Evolutionary conservation across 2,329 filamentous ascomycete genomes (phyloP), one percentile per base, ranked within the genome.

Genomic region (Dendryphion nanum): DNA sequence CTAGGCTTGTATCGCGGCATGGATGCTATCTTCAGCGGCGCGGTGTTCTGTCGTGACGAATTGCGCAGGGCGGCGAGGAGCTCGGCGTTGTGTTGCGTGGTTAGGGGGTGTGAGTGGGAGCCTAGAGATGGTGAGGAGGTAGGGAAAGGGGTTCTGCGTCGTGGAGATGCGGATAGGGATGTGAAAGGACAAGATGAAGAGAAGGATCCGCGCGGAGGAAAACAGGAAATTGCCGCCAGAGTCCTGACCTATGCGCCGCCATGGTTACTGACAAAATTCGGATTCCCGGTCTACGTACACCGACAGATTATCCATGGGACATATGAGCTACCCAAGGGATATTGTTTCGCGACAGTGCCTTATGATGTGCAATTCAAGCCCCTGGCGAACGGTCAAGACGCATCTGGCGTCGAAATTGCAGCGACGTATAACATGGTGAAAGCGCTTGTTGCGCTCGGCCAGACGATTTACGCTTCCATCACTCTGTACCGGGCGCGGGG

Each of bases 401-500:
- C 29, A 30, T 8, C 10, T 10, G 8, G 8, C 2, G 16, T 16
- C 3, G 29, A 30, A 16, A 20, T 33, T 16, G 26, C 40, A 6
- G 14, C 37, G 5, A 29, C 36, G 4, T 37, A 62, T 37, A 61
- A 46, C 30, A 35, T 53, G 5, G 39, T 53, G 4, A 55, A 58
- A 40, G 40, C 45, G 0, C 13, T 61, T 2, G 42, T 57, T 5
- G 60, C 59, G 3, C 44, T 66, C 4, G 41, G 47, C 4, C 62
- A 67, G 33, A 48, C 59, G 2, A 18, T 47, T 1, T 64, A 57
- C 35, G 56, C 52, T 2, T 37, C 42, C 3, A 35, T 35, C 2
- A 65, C 61, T 2, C 29, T 66, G 1, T 65, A 64, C 31, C 44
- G 45, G 5, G 41, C 55, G 6, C 40, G 48, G 15, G 62, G 56